Evolutionary conservation across 345 rosid species (phyloP).

Genomic region (Clausena lansium): DNA sequence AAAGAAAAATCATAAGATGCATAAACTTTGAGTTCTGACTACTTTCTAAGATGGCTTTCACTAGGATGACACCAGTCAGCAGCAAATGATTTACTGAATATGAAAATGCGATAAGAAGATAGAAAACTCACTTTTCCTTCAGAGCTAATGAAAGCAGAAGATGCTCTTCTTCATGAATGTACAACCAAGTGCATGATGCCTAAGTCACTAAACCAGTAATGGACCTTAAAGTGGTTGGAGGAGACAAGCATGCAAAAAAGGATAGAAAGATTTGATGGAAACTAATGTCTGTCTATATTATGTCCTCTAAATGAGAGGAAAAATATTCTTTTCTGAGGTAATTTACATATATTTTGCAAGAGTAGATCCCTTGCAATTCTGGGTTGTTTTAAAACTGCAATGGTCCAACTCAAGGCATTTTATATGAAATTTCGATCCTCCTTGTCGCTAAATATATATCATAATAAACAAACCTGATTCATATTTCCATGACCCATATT

Average conservation of each 20-base stretch:
- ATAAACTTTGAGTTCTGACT: neutral
- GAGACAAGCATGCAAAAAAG: neutral
- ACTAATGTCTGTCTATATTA: neutral
- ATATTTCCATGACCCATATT: neutral
- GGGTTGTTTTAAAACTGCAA: neutral
- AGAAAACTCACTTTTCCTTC: neutral
- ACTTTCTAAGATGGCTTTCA: slow-evolving; percentile 4
- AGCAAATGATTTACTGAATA: neutral
- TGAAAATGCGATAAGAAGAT: neutral
- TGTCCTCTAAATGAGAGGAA: neutral
- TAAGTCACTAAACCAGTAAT: neutral
- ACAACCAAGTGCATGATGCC: neutral
- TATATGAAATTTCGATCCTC: neutral
- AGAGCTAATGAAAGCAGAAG: neutral
- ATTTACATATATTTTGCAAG: neutral
- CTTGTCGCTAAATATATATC: neutral
- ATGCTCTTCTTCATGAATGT: neutral
- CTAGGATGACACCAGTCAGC: neutral
- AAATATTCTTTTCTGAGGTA: no score
- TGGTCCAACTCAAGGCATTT: neutral
- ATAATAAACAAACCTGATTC: neutral
- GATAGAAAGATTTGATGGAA: no score
- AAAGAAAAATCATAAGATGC: neutral
- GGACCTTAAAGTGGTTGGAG: neutral
- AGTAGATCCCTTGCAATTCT: neutral